Evolutionary conservation across 2,329 filamentous ascomycete species (phyloP), one percentile per base, ranked within the genome.

Genomic region (Diaporthe eres): DNA sequence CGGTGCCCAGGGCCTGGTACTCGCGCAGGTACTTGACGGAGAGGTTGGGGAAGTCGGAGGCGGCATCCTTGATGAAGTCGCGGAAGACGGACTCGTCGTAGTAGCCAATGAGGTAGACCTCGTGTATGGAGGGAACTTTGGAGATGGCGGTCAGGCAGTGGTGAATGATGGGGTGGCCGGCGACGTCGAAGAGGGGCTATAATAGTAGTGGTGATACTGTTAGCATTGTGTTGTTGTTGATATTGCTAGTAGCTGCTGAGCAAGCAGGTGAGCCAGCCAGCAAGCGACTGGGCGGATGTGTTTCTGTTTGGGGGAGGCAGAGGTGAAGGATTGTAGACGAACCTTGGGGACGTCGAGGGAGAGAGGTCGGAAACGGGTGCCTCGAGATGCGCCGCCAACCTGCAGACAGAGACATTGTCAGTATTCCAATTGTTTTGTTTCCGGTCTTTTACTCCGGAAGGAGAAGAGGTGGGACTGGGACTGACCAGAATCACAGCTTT

Each of bases 51-150:
- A 98, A 98, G 83, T 95, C 94, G 84, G 91, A 91, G 77, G 92
- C 89, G 77, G 95, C 92, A 83, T 98, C 94, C 86, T 98, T 98
- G 89, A 98, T 98, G 87, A 98, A 98, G 86, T 98, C 96, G 82
- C 95, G 94, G 91, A 98, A 98, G 81, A 98, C 95, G 60, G 92
- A 91, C 88, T 98, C 97, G 84, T 99, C 97, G 86, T 98, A 99
- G 91, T 99, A 99, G 83, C 97, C 97, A 83, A 99, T 97, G 82
- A 99, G 93, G 88, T 97, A 96, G 81, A 99, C 96, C 86, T 99
- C 97, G 83, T 95, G 94, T 85, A 99, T 90, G 82, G 94, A 94
- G 81, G 95, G 94, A 77, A 98, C 94, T 85, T 96, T 97, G 79
- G 94, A 92, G 82, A 98, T 91, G 82, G 97, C 95, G 82, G 94